These are phyloP conservation scores for Neoarthrinium moseri DNA, from an alignment of 2,329 filamentous ascomycete genomes.

Conservation along the genomic window DNA sequence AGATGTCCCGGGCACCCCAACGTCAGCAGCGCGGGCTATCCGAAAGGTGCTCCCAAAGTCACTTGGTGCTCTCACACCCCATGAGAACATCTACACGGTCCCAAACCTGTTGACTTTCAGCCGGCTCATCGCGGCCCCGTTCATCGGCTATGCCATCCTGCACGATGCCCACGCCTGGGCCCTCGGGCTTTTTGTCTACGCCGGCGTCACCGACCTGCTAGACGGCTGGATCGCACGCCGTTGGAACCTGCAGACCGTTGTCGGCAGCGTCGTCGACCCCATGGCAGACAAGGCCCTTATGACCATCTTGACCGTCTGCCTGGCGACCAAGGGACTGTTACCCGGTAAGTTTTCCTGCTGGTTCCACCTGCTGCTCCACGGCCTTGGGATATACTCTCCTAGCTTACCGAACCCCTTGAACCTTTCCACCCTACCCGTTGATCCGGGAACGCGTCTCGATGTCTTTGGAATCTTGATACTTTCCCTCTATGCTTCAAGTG, in stretches of 20 bases:
- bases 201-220: conserved; percentile 85
- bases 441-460: too few species aligned
- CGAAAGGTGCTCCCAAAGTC: conserved; percentile 29
- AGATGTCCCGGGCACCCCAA: not conserved
- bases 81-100: conserved; percentile 96
- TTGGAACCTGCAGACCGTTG: conserved; percentile 88
- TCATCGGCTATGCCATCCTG: conserved; percentile 85
- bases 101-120: conserved; percentile 91
- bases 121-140: conserved; percentile 77
- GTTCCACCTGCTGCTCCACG: not conserved
- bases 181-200: conserved; percentile 85
- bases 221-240: conserved; percentile 91
- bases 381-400: not conserved
- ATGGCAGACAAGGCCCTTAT: conserved; percentile 97
- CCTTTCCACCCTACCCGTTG: too few species aligned
- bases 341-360: conserved; percentile 65
- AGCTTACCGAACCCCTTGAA: not conserved
- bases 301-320: conserved; percentile 84
- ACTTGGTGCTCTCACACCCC: conserved; percentile 36
- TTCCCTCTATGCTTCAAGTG: too few species aligned
- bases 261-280: conserved; percentile 91
- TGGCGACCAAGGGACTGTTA: conserved; percentile 79
- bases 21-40: conserved; percentile 12
- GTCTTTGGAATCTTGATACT: too few species aligned
- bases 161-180: conserved; percentile 78